Evolutionary conservation across 352 stramenopile genomes (phyloP).

Genomic region (Phytopythium chamaehyphon): DNA sequence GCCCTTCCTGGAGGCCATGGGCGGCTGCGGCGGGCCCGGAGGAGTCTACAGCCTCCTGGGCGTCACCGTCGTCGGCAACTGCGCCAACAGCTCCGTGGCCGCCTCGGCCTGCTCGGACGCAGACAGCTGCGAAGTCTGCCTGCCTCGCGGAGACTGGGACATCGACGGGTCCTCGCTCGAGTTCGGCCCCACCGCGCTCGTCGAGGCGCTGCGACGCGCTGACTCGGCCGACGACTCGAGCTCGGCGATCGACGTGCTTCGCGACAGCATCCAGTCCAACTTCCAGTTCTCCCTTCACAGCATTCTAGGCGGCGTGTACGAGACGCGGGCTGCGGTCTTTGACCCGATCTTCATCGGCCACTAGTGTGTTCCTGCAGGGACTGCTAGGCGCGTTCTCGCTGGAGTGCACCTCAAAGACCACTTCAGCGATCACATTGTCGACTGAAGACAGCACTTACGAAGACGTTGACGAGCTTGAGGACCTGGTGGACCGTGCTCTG

Average conservation of each 20-base stretch:
- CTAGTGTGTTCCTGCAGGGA: conserved; percentile 55
- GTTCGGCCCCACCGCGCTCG: conserved; percentile 55
- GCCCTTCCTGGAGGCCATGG: conserved; percentile 47
- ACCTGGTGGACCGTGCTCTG: conserved; percentile 43
- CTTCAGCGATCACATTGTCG: conserved; percentile 35
- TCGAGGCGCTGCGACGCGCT: conserved; percentile 49
- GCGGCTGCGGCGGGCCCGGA: conserved; percentile 39
- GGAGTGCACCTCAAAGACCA: conserved; percentile 30
- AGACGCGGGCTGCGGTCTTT: conserved; percentile 36
- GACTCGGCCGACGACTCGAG: conserved; percentile 12
- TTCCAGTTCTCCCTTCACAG: conserved; percentile 43
- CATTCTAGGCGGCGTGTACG: conserved; percentile 32
- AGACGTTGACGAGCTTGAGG: conserved; percentile 41
- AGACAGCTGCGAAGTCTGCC: conserved; percentile 46
- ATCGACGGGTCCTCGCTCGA: conserved; percentile 61
- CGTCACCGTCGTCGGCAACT: conserved; percentile 38
- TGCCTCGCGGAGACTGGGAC: conserved; percentile 61
- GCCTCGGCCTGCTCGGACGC: conserved; percentile 35
- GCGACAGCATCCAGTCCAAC: conserved; percentile 27
- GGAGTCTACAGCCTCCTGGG: conserved; percentile 26
- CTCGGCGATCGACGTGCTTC: conserved; percentile 27
- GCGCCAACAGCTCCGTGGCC: conserved; percentile 46
- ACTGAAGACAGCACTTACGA: conserved; percentile 32
- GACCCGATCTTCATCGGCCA: conserved; percentile 46
- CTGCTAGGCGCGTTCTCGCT: conserved; percentile 53